Conservation (phyloP, 1,284 basidiomycete genomes). For the Sporisorium reilianum region DNA sequence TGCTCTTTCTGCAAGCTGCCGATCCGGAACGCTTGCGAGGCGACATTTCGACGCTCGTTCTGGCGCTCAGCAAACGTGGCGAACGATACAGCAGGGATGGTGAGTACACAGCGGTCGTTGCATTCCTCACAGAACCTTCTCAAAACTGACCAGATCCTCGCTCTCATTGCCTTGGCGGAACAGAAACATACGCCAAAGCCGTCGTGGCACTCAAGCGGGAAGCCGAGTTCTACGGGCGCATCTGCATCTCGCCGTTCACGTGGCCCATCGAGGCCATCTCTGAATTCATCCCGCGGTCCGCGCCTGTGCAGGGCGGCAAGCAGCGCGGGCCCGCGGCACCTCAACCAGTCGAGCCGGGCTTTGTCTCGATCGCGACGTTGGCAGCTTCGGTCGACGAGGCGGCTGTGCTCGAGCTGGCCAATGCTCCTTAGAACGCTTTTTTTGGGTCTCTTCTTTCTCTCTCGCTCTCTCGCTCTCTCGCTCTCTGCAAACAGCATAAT, state of each 20-base stretch:
- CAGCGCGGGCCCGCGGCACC: neutral
- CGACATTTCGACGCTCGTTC: slow-evolving; percentile 24
- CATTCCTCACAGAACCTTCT: neutral
- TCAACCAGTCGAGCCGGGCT: slow-evolving; percentile 4
- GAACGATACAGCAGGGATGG: slow-evolving; percentile 17
- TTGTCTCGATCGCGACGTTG: slow-evolving; percentile 22
- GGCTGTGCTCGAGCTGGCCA: slow-evolving; percentile 8
- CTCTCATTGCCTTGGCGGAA: too few relatives aligned
- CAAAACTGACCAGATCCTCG: neutral
- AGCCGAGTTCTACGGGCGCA: slow-evolving; percentile 18
- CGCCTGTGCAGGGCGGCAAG: neutral
- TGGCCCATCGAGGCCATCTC: slow-evolving; percentile 37
- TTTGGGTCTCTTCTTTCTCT: slow-evolving; percentile 1
- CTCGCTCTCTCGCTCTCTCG: neutral
- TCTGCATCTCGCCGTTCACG: slow-evolving; percentile 38
- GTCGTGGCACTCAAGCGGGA: slow-evolving; percentile 30
- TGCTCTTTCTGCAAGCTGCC: slow-evolving; percentile 23
- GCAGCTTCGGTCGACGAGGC: slow-evolving; percentile 23
- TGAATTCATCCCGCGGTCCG: slow-evolving; percentile 14
- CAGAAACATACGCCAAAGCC: slow-evolving; percentile 22
- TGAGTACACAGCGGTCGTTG: slow-evolving; percentile 6
- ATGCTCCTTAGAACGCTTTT: neutral
- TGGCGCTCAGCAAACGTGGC: slow-evolving; percentile 15
- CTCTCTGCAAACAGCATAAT: neutral
- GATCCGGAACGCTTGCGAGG: slow-evolving; percentile 12